These are phyloP conservation scores for Fusarium heterosporum DNA, from an alignment of 2,329 filamentous ascomycete genomes.

Conservation along the genomic window DNA sequence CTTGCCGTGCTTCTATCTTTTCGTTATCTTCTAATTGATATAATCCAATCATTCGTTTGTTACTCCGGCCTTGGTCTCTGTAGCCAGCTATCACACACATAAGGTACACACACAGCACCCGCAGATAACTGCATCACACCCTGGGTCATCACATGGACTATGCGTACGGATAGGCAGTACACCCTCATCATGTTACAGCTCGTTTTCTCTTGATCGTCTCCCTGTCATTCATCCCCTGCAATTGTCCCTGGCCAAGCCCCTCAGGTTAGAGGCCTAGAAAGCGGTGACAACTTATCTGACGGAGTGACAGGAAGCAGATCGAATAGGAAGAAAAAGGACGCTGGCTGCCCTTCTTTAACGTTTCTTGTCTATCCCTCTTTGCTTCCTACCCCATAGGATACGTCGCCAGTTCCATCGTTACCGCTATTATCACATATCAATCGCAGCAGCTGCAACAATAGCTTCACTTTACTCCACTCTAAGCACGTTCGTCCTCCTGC, in stretches of 20 bases:
- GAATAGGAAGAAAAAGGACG: slow-evolving; percentile 20
- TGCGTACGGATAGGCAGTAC: background rate
- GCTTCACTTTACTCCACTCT: slow-evolving; percentile 30
- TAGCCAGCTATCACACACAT: background rate
- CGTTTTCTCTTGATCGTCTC: slow-evolving; percentile 12
- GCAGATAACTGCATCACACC: slow-evolving; percentile 1
- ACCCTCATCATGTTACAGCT: background rate
- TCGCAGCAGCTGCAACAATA: slow-evolving; percentile 30
- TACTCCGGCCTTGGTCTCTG: background rate
- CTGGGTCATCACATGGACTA: slow-evolving; percentile 6
- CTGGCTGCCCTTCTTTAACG: slow-evolving; percentile 9
- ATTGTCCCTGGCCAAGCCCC: slow-evolving; percentile 37
- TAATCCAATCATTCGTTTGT: slow-evolving; percentile 7
- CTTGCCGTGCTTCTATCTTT: background rate
- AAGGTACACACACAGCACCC: background rate
- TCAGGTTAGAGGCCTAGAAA: slow-evolving; percentile 30
- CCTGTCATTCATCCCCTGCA: slow-evolving; percentile 36
- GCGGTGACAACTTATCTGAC: slow-evolving; percentile 40
- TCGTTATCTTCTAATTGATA: background rate
- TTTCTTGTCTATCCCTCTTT: background rate
- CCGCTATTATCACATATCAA: slow-evolving; percentile 1
- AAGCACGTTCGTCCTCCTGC: slow-evolving; percentile 22
- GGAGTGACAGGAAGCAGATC: slow-evolving; percentile 18
- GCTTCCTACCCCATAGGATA: background rate
- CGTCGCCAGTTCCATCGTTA: background rate